Conservation (phyloP, 805 yeast genomes). For the Nakazawaea sp. region DNA sequence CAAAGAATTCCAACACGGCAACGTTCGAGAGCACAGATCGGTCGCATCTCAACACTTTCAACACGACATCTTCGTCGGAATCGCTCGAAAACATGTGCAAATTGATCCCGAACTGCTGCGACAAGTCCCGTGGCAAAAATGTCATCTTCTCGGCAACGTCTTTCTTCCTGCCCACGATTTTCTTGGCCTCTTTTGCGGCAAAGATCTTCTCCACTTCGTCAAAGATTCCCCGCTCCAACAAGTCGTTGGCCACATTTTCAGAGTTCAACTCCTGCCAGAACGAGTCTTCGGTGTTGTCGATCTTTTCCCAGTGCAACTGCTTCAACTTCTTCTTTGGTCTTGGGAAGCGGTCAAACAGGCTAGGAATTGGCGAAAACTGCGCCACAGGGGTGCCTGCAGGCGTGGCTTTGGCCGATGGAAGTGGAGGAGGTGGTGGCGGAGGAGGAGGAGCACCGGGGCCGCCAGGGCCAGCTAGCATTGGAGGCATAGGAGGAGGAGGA, state of each 20-base stretch:
- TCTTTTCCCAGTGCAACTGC: conserved; percentile 95
- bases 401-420: conserved; percentile 10
- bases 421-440: conserved; percentile 20
- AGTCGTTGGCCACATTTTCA: conserved; percentile 35
- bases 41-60: conserved; percentile 56
- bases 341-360: conserved; percentile 45
- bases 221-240: conserved; percentile 55
- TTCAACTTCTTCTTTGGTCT: conserved; percentile 75
- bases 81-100: conserved; percentile 53
- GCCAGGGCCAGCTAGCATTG: conserved; percentile 13
- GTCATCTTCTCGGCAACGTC: conserved; percentile 32
- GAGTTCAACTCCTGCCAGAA: conserved; percentile 69
- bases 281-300: conserved; percentile 77
- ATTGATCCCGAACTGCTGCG: conserved; percentile 78
- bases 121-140: conserved; percentile 61
- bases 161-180: conserved; percentile 35
- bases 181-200: conserved; percentile 39
- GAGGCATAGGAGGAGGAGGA: conserved; percentile 24
- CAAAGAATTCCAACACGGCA: conserved; percentile 63
- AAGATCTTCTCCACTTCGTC: conserved; percentile 58
- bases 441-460: conserved; percentile 20
- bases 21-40: conserved; percentile 41
- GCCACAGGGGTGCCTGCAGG: conserved; percentile 13
- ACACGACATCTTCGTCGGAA: conserved; percentile 47
- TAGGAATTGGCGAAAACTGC: conserved; percentile 18